Base-by-base conservation (phyloP, 2,329 filamentous ascomycete genomes). In the Cytospora leucostoma region DNA sequence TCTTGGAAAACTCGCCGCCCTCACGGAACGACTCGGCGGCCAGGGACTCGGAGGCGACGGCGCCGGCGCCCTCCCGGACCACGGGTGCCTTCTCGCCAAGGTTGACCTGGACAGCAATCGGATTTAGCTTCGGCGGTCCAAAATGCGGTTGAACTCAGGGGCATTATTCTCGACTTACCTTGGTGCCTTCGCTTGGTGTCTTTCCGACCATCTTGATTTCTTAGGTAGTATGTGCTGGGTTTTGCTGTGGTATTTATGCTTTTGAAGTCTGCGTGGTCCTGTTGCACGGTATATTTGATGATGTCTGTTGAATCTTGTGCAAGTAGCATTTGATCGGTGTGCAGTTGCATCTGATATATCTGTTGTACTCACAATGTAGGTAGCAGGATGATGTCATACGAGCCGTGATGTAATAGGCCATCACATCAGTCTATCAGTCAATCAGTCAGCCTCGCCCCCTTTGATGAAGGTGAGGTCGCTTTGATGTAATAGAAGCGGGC, bases 21-120 rank as follows among this genome's bases (percentile, higher is more conserved):
- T 78, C 68, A 54, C 80, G 77, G 64, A 86, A 76, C 0, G 91
- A 95, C 71, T 94, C 88, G 64, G 86, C 88, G 12, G 92, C 92
- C 6, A 96, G 86, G 7, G 90, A 94, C 75, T 89, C 90, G 15
- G 82, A 78, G 52, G 83, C 77, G 1, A 94, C 82, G 33, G 80
- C 70, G 59, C 92, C 92, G 6, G 88, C 78, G 15, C 81, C 78
- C 74, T 95, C 91, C 17, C 78, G 73, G 64, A 80, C 82, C 1
- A 71, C 62, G 34, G 85, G 82, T 34, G 68, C 79, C 54, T 83
- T 75, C 64, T 74, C 67, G 61, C 80, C 78, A 52, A 75, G 74
- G 19, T 75, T 76, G 65, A 84, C 82, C 79, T 86, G 59, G n/a
- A 5, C 56, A 62, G 63, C 70, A 49, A 69, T 65, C 34, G 33